phyloP scores from a whole-genome alignment of 2,329 filamentous ascomycete genomes.

The Venturia oleaginea region DNA sequence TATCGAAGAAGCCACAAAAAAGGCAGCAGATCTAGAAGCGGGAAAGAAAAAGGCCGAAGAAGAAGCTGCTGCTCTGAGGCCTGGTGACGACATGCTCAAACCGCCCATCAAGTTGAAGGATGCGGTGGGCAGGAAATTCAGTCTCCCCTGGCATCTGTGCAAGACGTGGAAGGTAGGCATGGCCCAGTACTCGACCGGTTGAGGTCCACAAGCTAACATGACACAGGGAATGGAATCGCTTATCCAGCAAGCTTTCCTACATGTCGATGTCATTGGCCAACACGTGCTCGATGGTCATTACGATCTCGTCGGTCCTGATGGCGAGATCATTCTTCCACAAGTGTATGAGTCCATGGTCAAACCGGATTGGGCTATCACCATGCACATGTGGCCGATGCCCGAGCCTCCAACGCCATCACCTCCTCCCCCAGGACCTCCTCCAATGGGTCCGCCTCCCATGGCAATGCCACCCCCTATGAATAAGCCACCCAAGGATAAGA shows the following conservation, averaged over 20 bases:
- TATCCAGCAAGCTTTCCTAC: slow-evolving; percentile 41
- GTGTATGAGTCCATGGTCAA: slow-evolving; percentile 40
- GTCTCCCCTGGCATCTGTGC: slow-evolving; percentile 80
- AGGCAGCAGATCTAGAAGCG: slow-evolving; percentile 34
- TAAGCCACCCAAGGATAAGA: slow-evolving; percentile 17
- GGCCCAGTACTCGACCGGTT: not conserved
- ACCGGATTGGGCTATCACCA: slow-evolving; percentile 39
- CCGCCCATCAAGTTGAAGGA: slow-evolving; percentile 84
- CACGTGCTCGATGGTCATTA: slow-evolving; percentile 39
- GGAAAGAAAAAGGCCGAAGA: slow-evolving; percentile 42
- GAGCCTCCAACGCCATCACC: slow-evolving; percentile 20
- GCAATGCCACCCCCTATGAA: slow-evolving; percentile 12
- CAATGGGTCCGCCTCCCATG: slow-evolving; percentile 11
- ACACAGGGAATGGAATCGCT: slow-evolving; percentile 38
- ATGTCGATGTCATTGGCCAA: slow-evolving; percentile 37
- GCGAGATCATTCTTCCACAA: slow-evolving; percentile 41
- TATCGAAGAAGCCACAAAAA: slow-evolving; percentile 29
- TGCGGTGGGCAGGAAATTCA: slow-evolving; percentile 83
- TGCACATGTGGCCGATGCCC: slow-evolving; percentile 42
- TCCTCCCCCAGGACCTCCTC: slow-evolving; percentile 5
- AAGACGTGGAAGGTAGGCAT: slow-evolving; percentile 68
- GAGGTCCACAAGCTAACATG: not conserved
- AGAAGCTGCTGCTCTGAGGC: slow-evolving; percentile 28
- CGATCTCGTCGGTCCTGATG: slow-evolving; percentile 38
- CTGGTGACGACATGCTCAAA: slow-evolving; percentile 48